phyloP scores from a whole-genome alignment of 2,329 filamentous ascomycete species.

The Talaromyces sp. region DNA sequence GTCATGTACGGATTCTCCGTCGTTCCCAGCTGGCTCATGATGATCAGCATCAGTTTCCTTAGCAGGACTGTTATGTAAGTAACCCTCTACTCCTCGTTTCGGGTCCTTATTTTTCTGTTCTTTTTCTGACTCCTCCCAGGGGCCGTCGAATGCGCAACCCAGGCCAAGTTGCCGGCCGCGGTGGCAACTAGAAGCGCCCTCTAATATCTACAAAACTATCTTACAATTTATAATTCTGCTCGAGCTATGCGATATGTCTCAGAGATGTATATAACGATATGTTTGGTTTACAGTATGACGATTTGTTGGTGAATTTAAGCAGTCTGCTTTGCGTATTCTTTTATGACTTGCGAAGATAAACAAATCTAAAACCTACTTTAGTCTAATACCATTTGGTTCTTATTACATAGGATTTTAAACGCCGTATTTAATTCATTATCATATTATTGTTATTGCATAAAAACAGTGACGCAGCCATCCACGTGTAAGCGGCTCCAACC shows the following conservation, averaged over 20 bases:
- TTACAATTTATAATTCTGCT: conserved; percentile 8
- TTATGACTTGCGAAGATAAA: background rate
- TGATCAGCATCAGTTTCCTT: conserved; percentile 58
- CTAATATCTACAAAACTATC: background rate
- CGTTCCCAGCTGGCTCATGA: conserved; percentile 60
- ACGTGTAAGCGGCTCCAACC: background rate
- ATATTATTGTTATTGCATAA: background rate
- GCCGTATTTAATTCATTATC: background rate
- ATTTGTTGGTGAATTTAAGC: background rate
- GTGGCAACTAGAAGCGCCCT: background rate
- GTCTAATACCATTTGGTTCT: background rate
- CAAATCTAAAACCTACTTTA: background rate
- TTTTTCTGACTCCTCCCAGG: conserved; percentile 14
- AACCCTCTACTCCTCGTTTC: background rate
- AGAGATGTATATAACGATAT: conserved; percentile 12
- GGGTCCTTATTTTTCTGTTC: background rate
- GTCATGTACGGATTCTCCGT: conserved; percentile 51
- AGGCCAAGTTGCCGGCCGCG: conserved; percentile 12
- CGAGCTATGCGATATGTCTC: conserved; percentile 20
- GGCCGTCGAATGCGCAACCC: conserved; percentile 24
- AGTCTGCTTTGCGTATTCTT: background rate
- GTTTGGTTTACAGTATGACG: conserved; percentile 2
- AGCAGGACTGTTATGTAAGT: conserved; percentile 59
- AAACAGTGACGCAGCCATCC: background rate
- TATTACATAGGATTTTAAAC: background rate